A percentile compares a stretch with the other conserved stretches of the same genome.
phyloP scores from a whole-genome alignment of 2,329 filamentous ascomycete species.

The Metarhizium humberi region DNA sequence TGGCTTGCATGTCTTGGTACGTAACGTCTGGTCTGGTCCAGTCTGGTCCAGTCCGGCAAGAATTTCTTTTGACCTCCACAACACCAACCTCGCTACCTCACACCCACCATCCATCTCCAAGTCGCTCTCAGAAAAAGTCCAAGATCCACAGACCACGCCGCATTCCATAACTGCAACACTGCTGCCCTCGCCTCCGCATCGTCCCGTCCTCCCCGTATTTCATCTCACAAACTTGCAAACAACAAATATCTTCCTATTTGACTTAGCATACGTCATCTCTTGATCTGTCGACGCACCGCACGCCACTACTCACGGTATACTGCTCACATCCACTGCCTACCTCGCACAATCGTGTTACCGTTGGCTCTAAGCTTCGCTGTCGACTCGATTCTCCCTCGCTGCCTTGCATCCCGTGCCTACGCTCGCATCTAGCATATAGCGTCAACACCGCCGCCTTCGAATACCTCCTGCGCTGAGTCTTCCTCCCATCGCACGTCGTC shows the following conservation, averaged over 20 bases:
- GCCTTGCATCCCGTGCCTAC: neutral
- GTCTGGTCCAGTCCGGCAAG: neutral
- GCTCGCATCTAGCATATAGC: neutral
- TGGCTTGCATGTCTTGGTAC: too few species aligned
- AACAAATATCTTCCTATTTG: neutral
- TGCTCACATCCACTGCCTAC: neutral
- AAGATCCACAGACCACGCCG: conserved; percentile 2
- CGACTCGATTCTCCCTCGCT: neutral
- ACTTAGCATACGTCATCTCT: conserved; percentile 2
- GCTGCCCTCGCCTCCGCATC: neutral
- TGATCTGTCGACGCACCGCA: neutral
- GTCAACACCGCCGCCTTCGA: conserved; percentile 3
- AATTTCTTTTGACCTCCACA: neutral
- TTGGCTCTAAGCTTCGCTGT: neutral
- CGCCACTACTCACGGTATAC: neutral
- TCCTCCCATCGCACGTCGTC: neutral
- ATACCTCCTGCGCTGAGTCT: neutral
- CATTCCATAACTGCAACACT: conserved; percentile 1
- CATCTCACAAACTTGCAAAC: neutral
- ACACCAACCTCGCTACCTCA: conserved; percentile 1
- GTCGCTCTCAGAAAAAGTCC: neutral
- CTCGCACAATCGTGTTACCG: neutral
- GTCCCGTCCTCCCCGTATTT: neutral
- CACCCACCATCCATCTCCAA: conserved; percentile 2
- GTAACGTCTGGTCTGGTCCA: too few species aligned